phyloP scores from a whole-genome alignment of 495 filamentous ascomycete species.

The Neurospora sp. region DNA sequence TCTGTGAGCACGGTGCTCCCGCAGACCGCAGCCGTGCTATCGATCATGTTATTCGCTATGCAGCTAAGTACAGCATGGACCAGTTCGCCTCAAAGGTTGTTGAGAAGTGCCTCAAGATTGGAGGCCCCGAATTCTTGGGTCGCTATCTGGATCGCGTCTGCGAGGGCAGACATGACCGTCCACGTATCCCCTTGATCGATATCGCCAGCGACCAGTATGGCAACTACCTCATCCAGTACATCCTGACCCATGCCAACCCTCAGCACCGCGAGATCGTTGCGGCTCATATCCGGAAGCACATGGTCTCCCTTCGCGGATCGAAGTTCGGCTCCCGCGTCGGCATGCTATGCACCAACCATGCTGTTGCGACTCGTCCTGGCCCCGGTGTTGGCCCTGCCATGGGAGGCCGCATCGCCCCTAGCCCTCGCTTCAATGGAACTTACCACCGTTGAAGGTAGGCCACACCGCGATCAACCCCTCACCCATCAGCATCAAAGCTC shows the following conservation, averaged over 20 bases:
- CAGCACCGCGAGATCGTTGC: constrained; percentile 91
- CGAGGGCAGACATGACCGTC: constrained; percentile 79
- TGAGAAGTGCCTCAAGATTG: constrained; percentile 97
- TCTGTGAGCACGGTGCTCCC: constrained; percentile 92
- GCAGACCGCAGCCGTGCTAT: constrained; percentile 86
- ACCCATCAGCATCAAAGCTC: constrained; percentile 7
- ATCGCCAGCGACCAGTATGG: constrained; percentile 98
- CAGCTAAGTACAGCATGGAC: constrained; percentile 96
- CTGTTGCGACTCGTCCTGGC: constrained; percentile 72
- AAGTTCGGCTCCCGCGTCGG: constrained; percentile 97
- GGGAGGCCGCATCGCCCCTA: constrained; percentile 45
- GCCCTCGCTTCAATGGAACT: constrained; percentile 37
- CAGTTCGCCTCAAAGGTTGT: constrained; percentile 99
- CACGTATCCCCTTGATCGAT: constrained; percentile 94
- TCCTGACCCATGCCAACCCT: constrained; percentile 74
- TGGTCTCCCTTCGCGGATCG: constrained; percentile 96
- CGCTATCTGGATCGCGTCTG: constrained; percentile 92
- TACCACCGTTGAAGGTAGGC: constrained; percentile 32
- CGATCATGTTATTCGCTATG: constrained; percentile 87
- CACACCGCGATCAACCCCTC: neutral
- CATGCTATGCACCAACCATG: constrained; percentile 96
- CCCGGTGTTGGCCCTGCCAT: constrained; percentile 58
- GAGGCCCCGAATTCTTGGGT: constrained; percentile 78
- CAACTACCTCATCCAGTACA: constrained; percentile 96
- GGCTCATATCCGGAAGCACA: constrained; percentile 92